phyloP scores from a whole-genome alignment of 1,139 yeast species.

The Pichia sp. region DNA sequence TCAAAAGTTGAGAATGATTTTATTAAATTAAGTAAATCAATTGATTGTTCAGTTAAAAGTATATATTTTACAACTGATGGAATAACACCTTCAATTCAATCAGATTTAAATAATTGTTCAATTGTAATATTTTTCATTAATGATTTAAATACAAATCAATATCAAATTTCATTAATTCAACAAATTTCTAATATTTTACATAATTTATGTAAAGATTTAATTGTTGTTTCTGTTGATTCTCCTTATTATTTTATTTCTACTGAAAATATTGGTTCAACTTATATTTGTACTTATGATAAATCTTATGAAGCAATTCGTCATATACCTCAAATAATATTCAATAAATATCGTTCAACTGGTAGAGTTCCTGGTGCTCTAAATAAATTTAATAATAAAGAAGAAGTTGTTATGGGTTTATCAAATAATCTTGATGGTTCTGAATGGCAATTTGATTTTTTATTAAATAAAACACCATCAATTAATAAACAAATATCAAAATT shows the following conservation, averaged over 20 bases:
- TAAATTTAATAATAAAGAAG: conserved; percentile 18
- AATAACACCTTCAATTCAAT: conserved; percentile 49
- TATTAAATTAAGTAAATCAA: no score
- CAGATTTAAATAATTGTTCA: conserved; percentile 46
- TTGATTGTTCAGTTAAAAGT: background rate
- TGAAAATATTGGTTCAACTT: conserved; percentile 50
- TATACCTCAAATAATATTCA: conserved; percentile 50
- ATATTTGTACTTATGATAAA: conserved; percentile 58
- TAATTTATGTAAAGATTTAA: conserved; percentile 40
- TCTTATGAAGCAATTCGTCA: conserved; percentile 47
- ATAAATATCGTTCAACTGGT: conserved; percentile 47
- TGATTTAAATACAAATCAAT: conserved; percentile 57
- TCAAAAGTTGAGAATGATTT: no score
- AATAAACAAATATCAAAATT: background rate
- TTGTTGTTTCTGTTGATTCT: conserved; percentile 57
- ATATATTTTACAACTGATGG: conserved; percentile 53
- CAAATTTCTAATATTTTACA: conserved; percentile 36
- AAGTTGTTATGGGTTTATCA: conserved; percentile 6
- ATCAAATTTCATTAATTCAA: conserved; percentile 59
- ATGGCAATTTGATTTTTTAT: conserved; percentile 9
- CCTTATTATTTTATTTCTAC: conserved; percentile 60
- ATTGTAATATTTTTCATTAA: conserved; percentile 54
- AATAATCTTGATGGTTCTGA: background rate
- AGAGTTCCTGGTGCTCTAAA: conserved; percentile 44
- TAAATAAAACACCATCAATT: conserved; percentile 8